Evolutionary conservation across 1,284 basidiomycete genomes (phyloP).

Genomic region (Veloboletus limbatus): DNA sequence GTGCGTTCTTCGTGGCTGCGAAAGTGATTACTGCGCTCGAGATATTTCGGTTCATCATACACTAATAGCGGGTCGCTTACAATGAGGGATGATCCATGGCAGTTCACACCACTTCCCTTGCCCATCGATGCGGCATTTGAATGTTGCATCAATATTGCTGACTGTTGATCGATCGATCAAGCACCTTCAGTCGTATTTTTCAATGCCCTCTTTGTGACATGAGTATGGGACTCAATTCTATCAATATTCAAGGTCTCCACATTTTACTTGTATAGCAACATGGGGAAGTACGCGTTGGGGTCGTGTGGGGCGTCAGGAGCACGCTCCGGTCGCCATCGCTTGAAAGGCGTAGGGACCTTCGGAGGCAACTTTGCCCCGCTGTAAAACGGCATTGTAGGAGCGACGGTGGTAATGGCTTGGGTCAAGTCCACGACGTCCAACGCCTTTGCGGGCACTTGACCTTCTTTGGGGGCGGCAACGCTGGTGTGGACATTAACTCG

Average conservation of each 20-base stretch:
- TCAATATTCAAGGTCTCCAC: slow-evolving; percentile 9
- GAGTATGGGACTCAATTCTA: slow-evolving; percentile 11
- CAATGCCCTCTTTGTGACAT: not conserved
- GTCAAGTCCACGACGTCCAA: slow-evolving; percentile 56
- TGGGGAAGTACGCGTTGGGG: slow-evolving; percentile 79
- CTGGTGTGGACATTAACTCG: slow-evolving; percentile 36
- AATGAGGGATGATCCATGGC: not conserved
- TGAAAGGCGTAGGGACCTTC: slow-evolving; percentile 56
- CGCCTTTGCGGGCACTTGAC: slow-evolving; percentile 47
- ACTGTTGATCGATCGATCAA: not conserved
- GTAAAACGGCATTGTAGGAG: slow-evolving; percentile 60
- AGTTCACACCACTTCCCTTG: too few species aligned
- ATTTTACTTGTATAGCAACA: slow-evolving; percentile 73
- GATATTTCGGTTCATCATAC: too few species aligned
- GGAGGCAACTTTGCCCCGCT: slow-evolving; percentile 71
- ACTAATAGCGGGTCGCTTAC: too few species aligned
- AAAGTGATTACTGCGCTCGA: too few species aligned
- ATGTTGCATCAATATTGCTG: not conserved
- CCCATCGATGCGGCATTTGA: not conserved
- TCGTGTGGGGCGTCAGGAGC: slow-evolving; percentile 75
- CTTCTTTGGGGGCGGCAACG: slow-evolving; percentile 53
- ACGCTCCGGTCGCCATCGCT: slow-evolving; percentile 67
- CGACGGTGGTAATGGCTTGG: slow-evolving; percentile 66
- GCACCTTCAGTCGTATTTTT: not conserved
- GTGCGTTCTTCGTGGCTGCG: too few species aligned